Percentiles rank a stretch among this genome's conserved stretches.
Evolutionary conservation across 225 moss, liverwort and hornwort species (phyloP).

Genomic region (Pseudoscleropodium purum): DNA sequence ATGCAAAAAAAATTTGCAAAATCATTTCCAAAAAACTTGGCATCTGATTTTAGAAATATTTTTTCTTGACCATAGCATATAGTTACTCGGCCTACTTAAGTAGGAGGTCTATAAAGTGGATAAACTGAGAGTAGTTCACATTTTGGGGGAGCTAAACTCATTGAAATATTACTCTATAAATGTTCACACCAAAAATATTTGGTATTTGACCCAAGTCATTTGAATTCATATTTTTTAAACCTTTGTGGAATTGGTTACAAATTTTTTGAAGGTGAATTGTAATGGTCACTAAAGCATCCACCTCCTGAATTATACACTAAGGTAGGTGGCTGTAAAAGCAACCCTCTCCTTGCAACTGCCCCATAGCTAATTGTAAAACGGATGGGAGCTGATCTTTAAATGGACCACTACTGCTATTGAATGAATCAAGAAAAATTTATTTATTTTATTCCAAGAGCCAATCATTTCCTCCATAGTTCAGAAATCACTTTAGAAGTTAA

Average conservation of each 20-base stretch:
- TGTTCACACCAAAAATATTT: neutral
- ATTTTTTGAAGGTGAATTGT: neutral
- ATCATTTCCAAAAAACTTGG: too few species aligned
- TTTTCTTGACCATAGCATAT: fast-evolving
- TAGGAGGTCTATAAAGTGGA: neutral
- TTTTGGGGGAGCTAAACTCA: neutral
- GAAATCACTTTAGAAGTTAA: too few species aligned
- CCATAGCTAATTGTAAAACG: too few species aligned
- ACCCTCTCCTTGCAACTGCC: too few species aligned
- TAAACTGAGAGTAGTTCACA: neutral
- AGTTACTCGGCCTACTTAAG: neutral
- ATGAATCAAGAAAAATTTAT: too few species aligned
- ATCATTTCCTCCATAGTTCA: too few species aligned
- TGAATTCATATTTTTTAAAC: neutral
- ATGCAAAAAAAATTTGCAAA: neutral
- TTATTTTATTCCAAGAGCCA: too few species aligned
- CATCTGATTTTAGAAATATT: fast-evolving
- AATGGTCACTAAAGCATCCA: neutral
- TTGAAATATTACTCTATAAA: neutral
- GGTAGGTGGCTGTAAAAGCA: too few species aligned
- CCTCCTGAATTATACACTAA: neutral
- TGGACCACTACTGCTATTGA: too few species aligned
- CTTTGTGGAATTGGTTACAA: neutral
- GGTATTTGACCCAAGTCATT: fast-evolving
- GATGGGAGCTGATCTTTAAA: too few species aligned